These are phyloP conservation scores for Euphorbia lathyris DNA, from an alignment of 345 rosid species.

Conservation along the genomic window DNA sequence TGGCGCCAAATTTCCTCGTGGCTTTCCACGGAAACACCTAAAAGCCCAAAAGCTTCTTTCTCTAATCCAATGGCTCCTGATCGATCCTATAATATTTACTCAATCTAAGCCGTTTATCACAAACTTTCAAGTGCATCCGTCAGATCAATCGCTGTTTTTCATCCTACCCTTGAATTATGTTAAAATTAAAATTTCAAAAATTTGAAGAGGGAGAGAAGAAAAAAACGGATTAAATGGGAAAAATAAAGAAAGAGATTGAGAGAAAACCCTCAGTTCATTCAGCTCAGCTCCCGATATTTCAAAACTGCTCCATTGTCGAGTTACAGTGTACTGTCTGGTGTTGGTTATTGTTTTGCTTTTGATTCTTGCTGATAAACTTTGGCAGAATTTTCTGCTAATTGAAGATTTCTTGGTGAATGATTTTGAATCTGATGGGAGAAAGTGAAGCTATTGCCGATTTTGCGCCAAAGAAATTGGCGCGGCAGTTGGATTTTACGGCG, in stretches of 20 bases:
- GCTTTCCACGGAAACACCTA: too few species aligned
- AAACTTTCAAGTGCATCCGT: too few species aligned
- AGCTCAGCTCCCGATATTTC: not conserved
- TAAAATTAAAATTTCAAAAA: slow-evolving; percentile 34
- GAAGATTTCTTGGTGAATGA: not conserved
- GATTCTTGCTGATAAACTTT: not conserved
- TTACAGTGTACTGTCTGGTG: not conserved
- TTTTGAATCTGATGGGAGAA: slow-evolving; percentile 37
- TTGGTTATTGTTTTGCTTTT: not conserved
- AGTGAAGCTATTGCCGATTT: slow-evolving; percentile 40
- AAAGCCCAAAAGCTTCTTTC: not conserved
- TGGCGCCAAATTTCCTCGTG: slow-evolving; percentile 62
- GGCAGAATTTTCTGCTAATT: not conserved
- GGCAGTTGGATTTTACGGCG: slow-evolving; percentile 51
- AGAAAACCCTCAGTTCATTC: not conserved
- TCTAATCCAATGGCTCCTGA: slow-evolving; percentile 27
- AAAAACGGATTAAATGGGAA: not conserved
- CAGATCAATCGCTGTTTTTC: slow-evolving; percentile 13
- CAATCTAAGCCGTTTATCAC: slow-evolving; percentile 38
- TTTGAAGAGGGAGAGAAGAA: slow-evolving; percentile 32
- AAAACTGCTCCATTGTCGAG: not conserved
- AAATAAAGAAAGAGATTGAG: not conserved
- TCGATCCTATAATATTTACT: not conserved
- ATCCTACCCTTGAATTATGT: slow-evolving; percentile 22
- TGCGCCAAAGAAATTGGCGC: slow-evolving; percentile 41